A percentile compares a stretch with the other conserved stretches of the same genome.
Conservation (phyloP, 2,329 filamentous ascomycete species). For the Colletotrichum chrysophilum region DNA sequence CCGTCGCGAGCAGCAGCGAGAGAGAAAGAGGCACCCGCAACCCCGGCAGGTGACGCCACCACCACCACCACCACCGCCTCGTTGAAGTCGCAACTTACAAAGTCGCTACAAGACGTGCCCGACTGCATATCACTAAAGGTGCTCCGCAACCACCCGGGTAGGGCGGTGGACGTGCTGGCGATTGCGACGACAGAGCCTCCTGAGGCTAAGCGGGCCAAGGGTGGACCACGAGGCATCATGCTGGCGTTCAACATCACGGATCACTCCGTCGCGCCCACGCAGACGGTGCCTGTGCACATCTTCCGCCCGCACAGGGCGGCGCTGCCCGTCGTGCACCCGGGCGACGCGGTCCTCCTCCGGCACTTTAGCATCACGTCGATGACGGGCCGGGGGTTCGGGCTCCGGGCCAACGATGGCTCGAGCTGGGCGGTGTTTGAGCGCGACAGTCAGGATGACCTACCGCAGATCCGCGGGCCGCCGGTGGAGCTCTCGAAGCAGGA, state of each 20-base stretch:
- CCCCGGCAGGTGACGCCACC: neutral
- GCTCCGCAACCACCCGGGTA: conserved; percentile 54
- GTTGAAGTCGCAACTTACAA: conserved; percentile 51
- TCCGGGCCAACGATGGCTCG: conserved; percentile 59
- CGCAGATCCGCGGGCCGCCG: conserved; percentile 64
- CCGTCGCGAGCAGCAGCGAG: conserved; percentile 25
- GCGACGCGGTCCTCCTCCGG: conserved; percentile 64
- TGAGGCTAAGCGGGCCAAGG: conserved; percentile 58
- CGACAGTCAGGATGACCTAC: conserved; percentile 38
- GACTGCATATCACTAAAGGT: conserved; percentile 59
- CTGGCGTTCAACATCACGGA: conserved; percentile 64
- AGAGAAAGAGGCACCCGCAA: neutral
- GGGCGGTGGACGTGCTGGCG: conserved; percentile 58
- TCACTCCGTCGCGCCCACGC: conserved; percentile 54
- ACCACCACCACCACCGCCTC: conserved; percentile 9
- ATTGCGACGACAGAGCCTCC: conserved; percentile 57
- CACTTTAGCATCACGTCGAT: conserved; percentile 60
- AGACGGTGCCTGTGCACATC: conserved; percentile 60
- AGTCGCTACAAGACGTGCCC: conserved; percentile 52
- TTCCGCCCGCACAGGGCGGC: conserved; percentile 63
- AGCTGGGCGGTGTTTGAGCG: conserved; percentile 68
- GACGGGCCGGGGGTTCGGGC: conserved; percentile 59
- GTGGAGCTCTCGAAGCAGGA: conserved; percentile 61
- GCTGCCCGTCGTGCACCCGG: conserved; percentile 58
- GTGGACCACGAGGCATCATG: conserved; percentile 64